Evolutionary conservation across 2,329 filamentous ascomycete species (phyloP).

Genomic region (Apiospora kogelbergensis): DNA sequence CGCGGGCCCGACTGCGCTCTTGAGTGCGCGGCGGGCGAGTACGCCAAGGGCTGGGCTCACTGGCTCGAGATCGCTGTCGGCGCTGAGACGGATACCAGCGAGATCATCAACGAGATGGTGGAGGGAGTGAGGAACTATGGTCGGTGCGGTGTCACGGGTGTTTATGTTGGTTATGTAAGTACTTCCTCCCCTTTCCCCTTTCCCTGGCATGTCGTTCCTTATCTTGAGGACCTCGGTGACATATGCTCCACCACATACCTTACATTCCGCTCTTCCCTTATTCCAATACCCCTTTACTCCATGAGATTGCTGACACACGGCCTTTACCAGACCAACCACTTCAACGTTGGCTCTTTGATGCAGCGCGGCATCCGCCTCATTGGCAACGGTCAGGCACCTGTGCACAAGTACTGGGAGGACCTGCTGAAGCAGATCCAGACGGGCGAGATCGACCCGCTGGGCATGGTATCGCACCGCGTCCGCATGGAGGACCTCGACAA

Average conservation of each 20-base stretch:
- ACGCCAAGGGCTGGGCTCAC: constrained; percentile 61
- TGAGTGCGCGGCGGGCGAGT: constrained; percentile 60
- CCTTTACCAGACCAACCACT: constrained; percentile 65
- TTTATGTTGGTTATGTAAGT: constrained; percentile 60
- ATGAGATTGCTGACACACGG: background rate
- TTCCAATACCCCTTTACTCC: background rate
- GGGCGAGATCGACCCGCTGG: constrained; percentile 69
- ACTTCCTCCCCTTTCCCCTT: background rate
- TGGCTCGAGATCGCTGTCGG: constrained; percentile 60
- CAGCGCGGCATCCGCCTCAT: constrained; percentile 81
- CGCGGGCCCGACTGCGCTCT: constrained; percentile 70
- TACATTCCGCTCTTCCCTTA: background rate
- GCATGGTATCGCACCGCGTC: constrained; percentile 81
- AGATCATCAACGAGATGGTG: constrained; percentile 79
- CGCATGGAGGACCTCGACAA: constrained; percentile 70
- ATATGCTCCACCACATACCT: background rate
- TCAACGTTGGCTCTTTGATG: constrained; percentile 84
- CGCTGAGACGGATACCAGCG: constrained; percentile 81
- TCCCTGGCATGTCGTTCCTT: background rate
- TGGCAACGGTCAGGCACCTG: constrained; percentile 66
- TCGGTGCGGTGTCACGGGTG: constrained; percentile 74
- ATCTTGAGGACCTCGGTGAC: constrained; percentile 6
- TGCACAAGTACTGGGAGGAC: constrained; percentile 82
- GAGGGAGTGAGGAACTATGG: constrained; percentile 71
- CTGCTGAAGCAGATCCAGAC: constrained; percentile 67